Conservation (phyloP, 2,329 filamentous ascomycete species). For the Fusarium sublunatum region DNA sequence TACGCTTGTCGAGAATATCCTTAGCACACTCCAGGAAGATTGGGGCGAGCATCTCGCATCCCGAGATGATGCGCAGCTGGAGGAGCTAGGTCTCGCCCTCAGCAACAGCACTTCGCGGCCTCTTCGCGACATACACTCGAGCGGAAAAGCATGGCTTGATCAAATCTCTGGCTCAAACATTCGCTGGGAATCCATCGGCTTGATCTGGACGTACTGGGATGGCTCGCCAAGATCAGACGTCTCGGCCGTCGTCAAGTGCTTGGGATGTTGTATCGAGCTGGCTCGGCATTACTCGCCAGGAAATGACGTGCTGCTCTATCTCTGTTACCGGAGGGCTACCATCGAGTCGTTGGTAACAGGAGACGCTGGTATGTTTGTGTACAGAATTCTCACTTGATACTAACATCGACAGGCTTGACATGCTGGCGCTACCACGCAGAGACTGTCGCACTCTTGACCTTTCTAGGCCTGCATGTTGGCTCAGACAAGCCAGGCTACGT, state of each 20-base stretch:
- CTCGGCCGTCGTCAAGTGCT: constrained; percentile 16
- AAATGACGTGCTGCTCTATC: constrained; percentile 55
- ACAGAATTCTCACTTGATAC: background rate
- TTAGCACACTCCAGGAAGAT: constrained; percentile 48
- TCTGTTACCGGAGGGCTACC: constrained; percentile 51
- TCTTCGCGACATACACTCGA: constrained; percentile 50
- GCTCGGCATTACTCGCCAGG: constrained; percentile 42
- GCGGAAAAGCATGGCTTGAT: constrained; percentile 52
- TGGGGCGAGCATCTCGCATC: constrained; percentile 47
- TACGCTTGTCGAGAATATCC: constrained; percentile 44
- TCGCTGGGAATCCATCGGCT: constrained; percentile 58
- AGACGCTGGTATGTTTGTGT: constrained; percentile 52
- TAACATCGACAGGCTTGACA: constrained; percentile 47
- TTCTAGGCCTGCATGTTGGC: constrained; percentile 51
- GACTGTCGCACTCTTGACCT: constrained; percentile 51
- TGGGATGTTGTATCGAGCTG: constrained; percentile 51
- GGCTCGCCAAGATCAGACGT: background rate
- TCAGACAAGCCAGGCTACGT: constrained; percentile 42
- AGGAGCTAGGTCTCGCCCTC: constrained; percentile 52
- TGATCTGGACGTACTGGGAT: constrained; percentile 50
- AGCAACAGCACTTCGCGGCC: constrained; percentile 54
- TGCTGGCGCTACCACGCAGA: constrained; percentile 55
- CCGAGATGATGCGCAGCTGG: constrained; percentile 47
- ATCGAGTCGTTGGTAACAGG: constrained; percentile 54
- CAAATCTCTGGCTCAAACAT: constrained; percentile 54